These are phyloP conservation scores for Castanea mollissima DNA, from an alignment of 306 rosid species.

Conservation along the genomic window DNA sequence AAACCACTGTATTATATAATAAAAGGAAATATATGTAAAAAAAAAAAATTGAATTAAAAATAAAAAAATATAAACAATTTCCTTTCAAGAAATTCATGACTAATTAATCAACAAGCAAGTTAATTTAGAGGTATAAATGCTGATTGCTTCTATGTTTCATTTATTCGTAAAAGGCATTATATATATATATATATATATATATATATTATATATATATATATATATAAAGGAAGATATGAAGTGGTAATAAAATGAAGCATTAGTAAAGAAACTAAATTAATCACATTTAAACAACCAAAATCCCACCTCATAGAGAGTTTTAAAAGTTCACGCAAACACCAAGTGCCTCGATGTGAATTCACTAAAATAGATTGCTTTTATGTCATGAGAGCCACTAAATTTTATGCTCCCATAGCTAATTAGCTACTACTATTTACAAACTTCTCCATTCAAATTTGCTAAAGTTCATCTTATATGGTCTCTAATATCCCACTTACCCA, in stretches of 20 bases:
- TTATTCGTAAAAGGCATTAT: neutral
- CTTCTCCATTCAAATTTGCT: neutral
- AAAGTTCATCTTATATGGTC: neutral
- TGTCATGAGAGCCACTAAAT: neutral
- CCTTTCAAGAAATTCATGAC: conserved; percentile 18
- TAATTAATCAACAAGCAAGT: conserved; percentile 2
- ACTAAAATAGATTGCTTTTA: neutral
- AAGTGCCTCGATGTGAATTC: neutral
- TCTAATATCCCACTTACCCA: neutral
- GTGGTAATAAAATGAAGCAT: neutral
- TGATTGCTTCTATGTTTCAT: neutral
- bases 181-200: too few species aligned
- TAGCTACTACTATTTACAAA: neutral
- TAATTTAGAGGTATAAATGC: conserved; percentile 19
- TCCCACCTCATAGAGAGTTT: neutral
- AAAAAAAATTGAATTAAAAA: neutral
- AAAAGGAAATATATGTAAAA: conserved; percentile 16
- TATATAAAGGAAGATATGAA: neutral
- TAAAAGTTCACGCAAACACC: neutral
- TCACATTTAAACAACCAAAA: neutral
- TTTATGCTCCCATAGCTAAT: neutral
- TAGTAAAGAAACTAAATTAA: neutral
- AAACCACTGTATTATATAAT: neutral
- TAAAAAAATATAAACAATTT: neutral
- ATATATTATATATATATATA: too few species aligned